These are phyloP conservation scores for Fusarium nisikadoi DNA, from an alignment of 2,329 filamentous ascomycete species.

Conservation along the genomic window DNA sequence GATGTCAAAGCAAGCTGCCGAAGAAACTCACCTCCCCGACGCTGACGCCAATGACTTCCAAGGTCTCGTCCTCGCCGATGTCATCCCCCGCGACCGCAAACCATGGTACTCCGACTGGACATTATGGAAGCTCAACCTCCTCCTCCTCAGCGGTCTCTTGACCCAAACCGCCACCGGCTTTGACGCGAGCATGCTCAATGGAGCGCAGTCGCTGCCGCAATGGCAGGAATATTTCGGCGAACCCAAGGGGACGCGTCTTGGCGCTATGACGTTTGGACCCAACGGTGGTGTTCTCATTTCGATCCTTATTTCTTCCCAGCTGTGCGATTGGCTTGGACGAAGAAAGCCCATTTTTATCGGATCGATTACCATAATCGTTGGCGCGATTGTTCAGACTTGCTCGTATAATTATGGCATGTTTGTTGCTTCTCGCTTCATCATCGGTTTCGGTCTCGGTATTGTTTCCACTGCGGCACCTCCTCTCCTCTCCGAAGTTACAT, in stretches of 20 bases:
- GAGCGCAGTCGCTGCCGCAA: slow-evolving; percentile 47
- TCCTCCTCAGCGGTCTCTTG: slow-evolving; percentile 47
- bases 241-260: slow-evolving; percentile 45
- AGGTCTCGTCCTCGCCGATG: slow-evolving; percentile 40
- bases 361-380: slow-evolving; percentile 45
- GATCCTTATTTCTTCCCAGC: slow-evolving; percentile 41
- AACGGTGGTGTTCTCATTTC: slow-evolving; percentile 41
- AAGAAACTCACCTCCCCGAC: slow-evolving; percentile 25
- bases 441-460: slow-evolving; percentile 56
- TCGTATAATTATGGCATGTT: slow-evolving; percentile 50
- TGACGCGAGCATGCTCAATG: slow-evolving; percentile 49
- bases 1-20: slow-evolving; percentile 17
- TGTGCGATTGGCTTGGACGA: slow-evolving; percentile 45
- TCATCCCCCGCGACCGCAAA: slow-evolving; percentile 36
- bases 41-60: slow-evolving; percentile 33
- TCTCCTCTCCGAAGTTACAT: slow-evolving; percentile 50
- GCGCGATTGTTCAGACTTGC: slow-evolving; percentile 43
- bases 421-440: slow-evolving; percentile 48
- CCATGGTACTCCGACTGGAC: slow-evolving; percentile 39
- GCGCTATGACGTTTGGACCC: slow-evolving; percentile 45
- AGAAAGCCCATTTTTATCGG: slow-evolving; percentile 44
- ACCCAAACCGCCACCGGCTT: slow-evolving; percentile 49
- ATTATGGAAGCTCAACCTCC: slow-evolving; percentile 46
- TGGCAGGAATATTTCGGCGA: slow-evolving; percentile 47
- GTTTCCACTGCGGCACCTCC: slow-evolving; percentile 47